Conservation (phyloP, 2,329 filamentous ascomycete species). For the Triangularia setosa region DNA sequence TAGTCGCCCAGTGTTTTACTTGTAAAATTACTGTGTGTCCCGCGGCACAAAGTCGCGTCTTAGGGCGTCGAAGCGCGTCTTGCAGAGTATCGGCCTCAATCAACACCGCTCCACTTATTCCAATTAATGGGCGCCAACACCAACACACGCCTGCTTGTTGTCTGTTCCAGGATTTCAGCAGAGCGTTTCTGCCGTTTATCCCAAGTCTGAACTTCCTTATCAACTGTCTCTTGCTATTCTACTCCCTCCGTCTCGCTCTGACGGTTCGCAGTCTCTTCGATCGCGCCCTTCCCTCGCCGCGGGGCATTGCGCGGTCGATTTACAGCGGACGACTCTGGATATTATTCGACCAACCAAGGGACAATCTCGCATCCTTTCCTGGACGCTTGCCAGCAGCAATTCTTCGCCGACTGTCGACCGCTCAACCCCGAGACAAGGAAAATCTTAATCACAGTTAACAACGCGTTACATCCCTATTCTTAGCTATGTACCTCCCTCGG, state of each 20-base stretch:
- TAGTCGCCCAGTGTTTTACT: no score
- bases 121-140: slow-evolving; percentile 7
- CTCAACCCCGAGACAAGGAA: slow-evolving; percentile 30
- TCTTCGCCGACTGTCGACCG: background rate
- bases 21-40: slow-evolving; percentile 6
- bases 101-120: slow-evolving; percentile 11
- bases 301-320: slow-evolving; percentile 1
- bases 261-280: background rate
- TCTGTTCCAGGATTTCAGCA: background rate
- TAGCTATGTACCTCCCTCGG: slow-evolving; percentile 87
- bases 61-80: slow-evolving; percentile 20
- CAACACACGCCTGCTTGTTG: background rate
- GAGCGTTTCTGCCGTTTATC: background rate
- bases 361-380: background rate
- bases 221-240: background rate
- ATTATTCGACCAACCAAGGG: background rate
- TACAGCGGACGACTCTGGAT: background rate
- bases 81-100: slow-evolving; percentile 5
- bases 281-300: background rate
- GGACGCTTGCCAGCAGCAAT: background rate
- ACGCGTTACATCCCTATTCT: slow-evolving; percentile 29
- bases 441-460: slow-evolving; percentile 9
- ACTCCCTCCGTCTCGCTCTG: background rate
- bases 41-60: slow-evolving; percentile 19
- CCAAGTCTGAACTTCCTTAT: background rate